Evolutionary conservation across 2,329 filamentous ascomycete species (phyloP).

Genomic region (Parasarocladium wereldwijsianum): DNA sequence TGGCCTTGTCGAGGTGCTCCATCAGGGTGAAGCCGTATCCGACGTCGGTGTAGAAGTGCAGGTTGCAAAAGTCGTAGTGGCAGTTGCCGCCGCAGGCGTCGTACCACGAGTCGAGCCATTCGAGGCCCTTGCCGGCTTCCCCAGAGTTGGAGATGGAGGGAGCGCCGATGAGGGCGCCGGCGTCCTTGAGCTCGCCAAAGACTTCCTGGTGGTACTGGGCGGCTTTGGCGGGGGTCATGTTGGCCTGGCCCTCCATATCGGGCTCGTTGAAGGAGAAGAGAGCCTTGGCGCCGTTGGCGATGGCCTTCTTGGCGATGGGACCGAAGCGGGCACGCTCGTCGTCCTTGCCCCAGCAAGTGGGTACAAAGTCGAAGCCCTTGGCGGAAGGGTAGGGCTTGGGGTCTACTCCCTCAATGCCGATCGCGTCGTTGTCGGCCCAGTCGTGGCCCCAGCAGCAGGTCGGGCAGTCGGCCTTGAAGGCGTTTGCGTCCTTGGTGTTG

Average conservation of each 20-base stretch:
- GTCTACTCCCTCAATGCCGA: too few species aligned
- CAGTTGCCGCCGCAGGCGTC: conserved; percentile 33
- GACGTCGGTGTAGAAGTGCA: conserved; percentile 48
- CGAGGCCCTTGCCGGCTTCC: conserved; percentile 31
- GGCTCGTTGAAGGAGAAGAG: conserved; percentile 62
- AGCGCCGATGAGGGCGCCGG: conserved; percentile 35
- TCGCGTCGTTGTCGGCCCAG: conserved; percentile 45
- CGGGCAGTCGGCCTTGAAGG: conserved; percentile 28
- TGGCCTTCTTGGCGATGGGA: conserved; percentile 31
- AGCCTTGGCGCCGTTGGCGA: conserved; percentile 36
- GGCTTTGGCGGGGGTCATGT: conserved; percentile 36
- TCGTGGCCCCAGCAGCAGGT: conserved; percentile 50
- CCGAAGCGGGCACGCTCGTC: conserved; percentile 31
- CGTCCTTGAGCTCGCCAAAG: too few species aligned
- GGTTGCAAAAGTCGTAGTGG: conserved; percentile 42
- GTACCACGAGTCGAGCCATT: conserved; percentile 41
- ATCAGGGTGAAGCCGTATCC: conserved; percentile 36
- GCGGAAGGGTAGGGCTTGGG: conserved; percentile 22
- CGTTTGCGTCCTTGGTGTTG: conserved; percentile 32
- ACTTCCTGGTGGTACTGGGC: conserved; percentile 43
- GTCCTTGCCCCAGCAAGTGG: conserved; percentile 48
- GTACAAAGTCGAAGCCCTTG: conserved; percentile 32
- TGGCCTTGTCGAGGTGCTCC: conserved; percentile 31
- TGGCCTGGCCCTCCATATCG: conserved; percentile 44
- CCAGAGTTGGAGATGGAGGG: conserved; percentile 50